A percentile compares a stretch with the other conserved stretches of the same genome.
phyloP scores from a whole-genome alignment of 176 grass and related monocot genomes.

The Leersia perrieri region DNA sequence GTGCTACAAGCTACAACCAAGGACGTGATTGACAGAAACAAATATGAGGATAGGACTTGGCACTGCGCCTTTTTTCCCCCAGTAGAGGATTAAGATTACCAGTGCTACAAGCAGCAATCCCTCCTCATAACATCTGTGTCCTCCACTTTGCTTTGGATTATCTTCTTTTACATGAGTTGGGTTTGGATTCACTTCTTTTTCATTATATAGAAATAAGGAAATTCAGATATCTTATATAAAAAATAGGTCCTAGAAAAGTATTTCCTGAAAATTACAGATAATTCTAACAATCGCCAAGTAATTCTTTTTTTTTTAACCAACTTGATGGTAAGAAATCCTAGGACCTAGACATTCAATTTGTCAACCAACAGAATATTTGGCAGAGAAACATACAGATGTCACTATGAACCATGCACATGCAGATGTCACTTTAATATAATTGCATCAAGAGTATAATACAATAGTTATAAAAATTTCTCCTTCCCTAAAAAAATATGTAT shows the following conservation, averaged over 20 bases:
- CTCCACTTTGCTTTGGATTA: background rate
- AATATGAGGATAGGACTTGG: constrained; percentile 1
- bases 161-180: background rate
- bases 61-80: background rate
- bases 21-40: background rate
- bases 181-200: background rate
- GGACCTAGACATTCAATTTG: background rate
- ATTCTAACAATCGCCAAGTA: background rate
- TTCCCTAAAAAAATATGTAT: background rate
- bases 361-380: constrained; percentile 2
- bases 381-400: background rate
- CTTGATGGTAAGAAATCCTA: background rate
- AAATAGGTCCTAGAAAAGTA: background rate
- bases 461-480: background rate
- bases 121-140: background rate
- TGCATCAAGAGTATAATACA: background rate
- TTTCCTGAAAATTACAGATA: background rate
- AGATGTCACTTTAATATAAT: background rate
- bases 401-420: background rate
- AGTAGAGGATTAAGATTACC: background rate
- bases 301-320: background rate
- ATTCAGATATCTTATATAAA: background rate
- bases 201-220: background rate
- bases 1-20: background rate
- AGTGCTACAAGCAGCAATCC: background rate